Base-by-base conservation (phyloP, 176 grass and related monocot genomes). In the Aegilops umbellulata region DNA sequence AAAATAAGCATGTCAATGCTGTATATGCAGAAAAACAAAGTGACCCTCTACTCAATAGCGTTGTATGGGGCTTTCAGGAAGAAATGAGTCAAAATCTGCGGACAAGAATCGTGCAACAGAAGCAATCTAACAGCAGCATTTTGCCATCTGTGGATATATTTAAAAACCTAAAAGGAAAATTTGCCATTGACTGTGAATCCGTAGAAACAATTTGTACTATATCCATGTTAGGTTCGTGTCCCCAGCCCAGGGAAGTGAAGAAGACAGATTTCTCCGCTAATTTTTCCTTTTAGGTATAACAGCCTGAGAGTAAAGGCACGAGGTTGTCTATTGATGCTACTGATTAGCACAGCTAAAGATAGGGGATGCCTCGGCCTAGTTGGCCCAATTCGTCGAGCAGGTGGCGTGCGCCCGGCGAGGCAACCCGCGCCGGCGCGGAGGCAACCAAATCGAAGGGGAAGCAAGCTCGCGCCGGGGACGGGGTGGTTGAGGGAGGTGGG, bases 311-410 rank as follows among this genome's bases (percentile, higher is more conserved):
- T 14, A 38, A 15, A 63, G n/a, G 22, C 17, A n/a, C 10, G 14
- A 78, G 11, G 38, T 41, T 69, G 69, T 30, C 17, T 35, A 53
- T 42, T 34, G 27, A 42, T 5, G 24, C 12, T 27, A 71, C 27
- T 6, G 5, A 71, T 63, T 32, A 60, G 71, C 80, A 35, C n/a
- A 31, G 70, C 20, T 36, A 6, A 6, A 72, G 41, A 65, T 6
- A n/a, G 60, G 39, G 24, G 26, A 19, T 25, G 14, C 14, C 22
- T 71, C 27, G 3, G 42, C 58, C 25, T 47, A 22, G 60, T 25
- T 2, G 7, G 30, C 34, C 4, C 49, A 85, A 63, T 53, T 71
- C 38, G 51, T 71, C 72, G 36, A 90, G 69, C 78, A 64, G 71
- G 27, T 51, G 22, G 6, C 23, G 58, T 29, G 12, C 41, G 58